Percentiles rank a stretch among this genome's conserved stretches.
Evolutionary conservation across 768 basidiomycete genomes (phyloP).

Genomic region (Leucocoprinus sp.): DNA sequence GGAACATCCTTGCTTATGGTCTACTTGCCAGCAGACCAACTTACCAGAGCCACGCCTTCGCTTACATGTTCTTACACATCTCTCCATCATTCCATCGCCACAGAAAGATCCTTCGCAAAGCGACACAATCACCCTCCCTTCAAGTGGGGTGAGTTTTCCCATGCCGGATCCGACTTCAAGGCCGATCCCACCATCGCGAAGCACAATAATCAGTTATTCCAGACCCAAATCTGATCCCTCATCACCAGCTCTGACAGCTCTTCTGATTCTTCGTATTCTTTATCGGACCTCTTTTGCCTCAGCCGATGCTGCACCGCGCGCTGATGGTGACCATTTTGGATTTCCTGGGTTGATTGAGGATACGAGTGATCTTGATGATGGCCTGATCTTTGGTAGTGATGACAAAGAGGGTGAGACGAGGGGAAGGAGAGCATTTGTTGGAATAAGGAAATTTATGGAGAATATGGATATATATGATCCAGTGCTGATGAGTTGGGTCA

Average conservation of each 20-base stretch:
- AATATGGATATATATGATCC: constrained; percentile 62
- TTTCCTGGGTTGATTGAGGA: constrained; percentile 81
- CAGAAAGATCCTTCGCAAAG: constrained; percentile 63
- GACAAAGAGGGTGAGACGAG: constrained; percentile 64
- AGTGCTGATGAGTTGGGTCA: constrained; percentile 32
- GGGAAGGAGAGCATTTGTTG: constrained; percentile 65
- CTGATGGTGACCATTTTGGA: constrained; percentile 81
- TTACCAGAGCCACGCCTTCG: constrained; percentile 46
- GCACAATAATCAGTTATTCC: constrained; percentile 49
- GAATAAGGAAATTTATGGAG: constrained; percentile 51
- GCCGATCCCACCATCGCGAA: constrained; percentile 63
- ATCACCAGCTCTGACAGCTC: constrained; percentile 67
- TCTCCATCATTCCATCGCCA: constrained; percentile 49
- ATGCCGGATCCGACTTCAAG: constrained; percentile 56
- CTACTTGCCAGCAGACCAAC: constrained; percentile 44
- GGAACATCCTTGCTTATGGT: constrained; percentile 58
- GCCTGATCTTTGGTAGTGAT: constrained; percentile 35
- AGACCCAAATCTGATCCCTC: constrained; percentile 57
- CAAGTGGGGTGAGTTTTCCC: constrained; percentile 46
- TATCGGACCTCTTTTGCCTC: constrained; percentile 76
- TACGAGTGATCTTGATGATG: constrained; percentile 52
- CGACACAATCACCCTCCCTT: constrained; percentile 63
- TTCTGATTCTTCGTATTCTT: constrained; percentile 76
- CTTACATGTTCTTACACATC: constrained; percentile 69
- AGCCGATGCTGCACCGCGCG: constrained; percentile 57